phyloP scores from a whole-genome alignment of 2,329 filamentous ascomycete genomes.

The Fusarium subtropicale region DNA sequence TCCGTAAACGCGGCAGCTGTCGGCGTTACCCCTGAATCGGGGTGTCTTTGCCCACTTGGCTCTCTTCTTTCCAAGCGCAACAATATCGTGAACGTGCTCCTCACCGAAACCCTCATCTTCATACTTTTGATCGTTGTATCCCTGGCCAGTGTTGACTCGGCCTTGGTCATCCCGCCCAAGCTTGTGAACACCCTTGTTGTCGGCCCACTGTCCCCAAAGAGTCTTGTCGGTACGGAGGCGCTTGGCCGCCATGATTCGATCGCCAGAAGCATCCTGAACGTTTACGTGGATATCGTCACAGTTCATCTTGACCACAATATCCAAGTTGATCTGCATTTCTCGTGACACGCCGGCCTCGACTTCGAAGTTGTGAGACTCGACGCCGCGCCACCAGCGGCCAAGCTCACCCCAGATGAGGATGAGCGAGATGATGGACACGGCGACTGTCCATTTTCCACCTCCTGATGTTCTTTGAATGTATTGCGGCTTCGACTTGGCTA shows the following conservation, averaged over 20 bases:
- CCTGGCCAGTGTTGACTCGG: constrained; percentile 60
- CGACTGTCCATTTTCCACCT: constrained; percentile 93
- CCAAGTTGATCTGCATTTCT: constrained; percentile 92
- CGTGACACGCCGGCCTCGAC: constrained; percentile 93
- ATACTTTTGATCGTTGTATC: constrained; percentile 59
- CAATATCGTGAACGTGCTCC: constrained; percentile 91
- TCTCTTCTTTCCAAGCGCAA: constrained; percentile 73
- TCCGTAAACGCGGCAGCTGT: constrained; percentile 91
- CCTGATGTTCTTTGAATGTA: constrained; percentile 87
- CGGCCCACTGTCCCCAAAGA: constrained; percentile 83
- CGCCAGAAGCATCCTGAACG: constrained; percentile 94
- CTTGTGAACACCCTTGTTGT: constrained; percentile 73
- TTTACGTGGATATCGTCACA: constrained; percentile 94
- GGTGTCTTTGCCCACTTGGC: constrained; percentile 83
- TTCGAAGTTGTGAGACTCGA: constrained; percentile 88
- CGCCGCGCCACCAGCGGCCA: constrained; percentile 83
- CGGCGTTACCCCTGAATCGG: constrained; percentile 66
- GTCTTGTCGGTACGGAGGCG: constrained; percentile 81
- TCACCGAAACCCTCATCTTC: constrained; percentile 78
- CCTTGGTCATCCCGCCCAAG: constrained; percentile 68
- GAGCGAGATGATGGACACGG: constrained; percentile 79
- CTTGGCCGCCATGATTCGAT: constrained; percentile 85
- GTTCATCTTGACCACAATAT: constrained; percentile 90
- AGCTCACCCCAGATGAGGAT: constrained; percentile 84
- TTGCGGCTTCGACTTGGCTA: constrained; percentile 95